Base-by-base conservation (phyloP, 1,284 basidiomycete species). In the Coniophora puteana region DNA sequence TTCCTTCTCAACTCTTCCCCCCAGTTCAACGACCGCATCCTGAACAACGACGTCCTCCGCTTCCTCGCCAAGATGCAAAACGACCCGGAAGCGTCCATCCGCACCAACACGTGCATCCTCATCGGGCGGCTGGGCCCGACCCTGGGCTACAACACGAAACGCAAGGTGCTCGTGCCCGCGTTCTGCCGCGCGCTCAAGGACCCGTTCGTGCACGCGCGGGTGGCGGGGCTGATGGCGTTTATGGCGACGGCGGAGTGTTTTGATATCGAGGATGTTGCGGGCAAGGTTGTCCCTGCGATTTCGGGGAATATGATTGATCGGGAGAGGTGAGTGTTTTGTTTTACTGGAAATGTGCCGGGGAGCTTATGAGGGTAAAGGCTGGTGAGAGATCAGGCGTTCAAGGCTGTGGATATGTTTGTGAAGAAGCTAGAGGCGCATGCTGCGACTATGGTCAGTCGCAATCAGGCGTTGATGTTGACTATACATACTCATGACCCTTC, bases 51-150 rank as follows among this genome's bases (percentile, higher is more conserved):
- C 47, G 80, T 99, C 22, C 77, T 99, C 2, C 86, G 94, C 4
- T 78, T 90, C 48, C 79, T 99, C 14, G 95, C 95, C 2, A 91
- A 91, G 53, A 89, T 91, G 65, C 96, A 99, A 68, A 81, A 78
- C 14, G 95, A 99, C 58, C 71, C 83, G 0, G 95, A 98, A 64
- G 79, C 94, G 1, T 94, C 93, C 1, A 97, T 99, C 54, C 81
- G 96, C 30, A 99, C 95, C 11, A 99, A 99, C 59, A 97, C 95
- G 0, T 98, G 93, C 57, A 96, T 99, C 51, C 78, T 99, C 4
- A 82, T 99, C 31, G 95, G 95, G 8, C 78, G 94, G 8, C 75
- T 99, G 4, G 92, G 89, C 0, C 92, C 92, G 0, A 78, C 80
- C 3, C 71, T 99, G 2, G 86, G 88, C 1, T 77, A 88, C 44